These are phyloP conservation scores for Verbascum thapsus DNA, from an alignment of 257 asterid genomes.

Conservation along the genomic window DNA sequence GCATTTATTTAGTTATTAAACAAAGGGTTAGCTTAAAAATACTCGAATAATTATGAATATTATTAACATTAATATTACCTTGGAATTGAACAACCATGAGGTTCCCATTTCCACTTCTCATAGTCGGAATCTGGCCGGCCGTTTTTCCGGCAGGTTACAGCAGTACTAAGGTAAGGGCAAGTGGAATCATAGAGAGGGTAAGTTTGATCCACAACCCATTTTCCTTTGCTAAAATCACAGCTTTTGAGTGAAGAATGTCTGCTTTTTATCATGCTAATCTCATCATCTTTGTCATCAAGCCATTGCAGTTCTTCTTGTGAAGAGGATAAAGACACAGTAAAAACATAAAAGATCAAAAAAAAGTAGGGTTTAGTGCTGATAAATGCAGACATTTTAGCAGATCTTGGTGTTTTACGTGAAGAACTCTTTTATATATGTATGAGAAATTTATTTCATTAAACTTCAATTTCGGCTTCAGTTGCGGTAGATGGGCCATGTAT, in stretches of 20 bases:
- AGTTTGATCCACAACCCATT: constrained; percentile 76
- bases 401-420: constrained; percentile 2
- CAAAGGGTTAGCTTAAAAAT: too few relatives aligned
- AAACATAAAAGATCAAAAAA: constrained; percentile 26
- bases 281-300: constrained; percentile 63
- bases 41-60: too few relatives aligned
- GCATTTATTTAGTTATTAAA: too few relatives aligned
- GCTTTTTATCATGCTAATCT: constrained; percentile 50
- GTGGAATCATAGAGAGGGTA: constrained; percentile 73
- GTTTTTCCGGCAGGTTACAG: constrained; percentile 71
- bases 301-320: constrained; percentile 58
- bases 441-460: constrained; percentile 8
- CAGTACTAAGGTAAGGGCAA: constrained; percentile 76
- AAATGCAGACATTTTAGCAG: constrained; percentile 37
- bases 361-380: constrained; percentile 22
- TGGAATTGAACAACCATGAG: constrained; percentile 69
- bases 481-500: constrained; percentile 48
- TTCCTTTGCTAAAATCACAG: constrained; percentile 73
- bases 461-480: constrained; percentile 56
- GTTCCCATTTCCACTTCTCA: constrained; percentile 87
- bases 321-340: constrained; percentile 29
- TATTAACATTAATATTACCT: constrained; percentile 57
- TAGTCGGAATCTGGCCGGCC: constrained; percentile 92
- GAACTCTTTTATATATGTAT: constrained; percentile 24
- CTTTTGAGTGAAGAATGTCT: constrained; percentile 48